Percentiles rank a stretch among this genome's conserved stretches.
phyloP scores from a whole-genome alignment of 495 filamentous ascomycete species.

The Penicillium crystallinum region DNA sequence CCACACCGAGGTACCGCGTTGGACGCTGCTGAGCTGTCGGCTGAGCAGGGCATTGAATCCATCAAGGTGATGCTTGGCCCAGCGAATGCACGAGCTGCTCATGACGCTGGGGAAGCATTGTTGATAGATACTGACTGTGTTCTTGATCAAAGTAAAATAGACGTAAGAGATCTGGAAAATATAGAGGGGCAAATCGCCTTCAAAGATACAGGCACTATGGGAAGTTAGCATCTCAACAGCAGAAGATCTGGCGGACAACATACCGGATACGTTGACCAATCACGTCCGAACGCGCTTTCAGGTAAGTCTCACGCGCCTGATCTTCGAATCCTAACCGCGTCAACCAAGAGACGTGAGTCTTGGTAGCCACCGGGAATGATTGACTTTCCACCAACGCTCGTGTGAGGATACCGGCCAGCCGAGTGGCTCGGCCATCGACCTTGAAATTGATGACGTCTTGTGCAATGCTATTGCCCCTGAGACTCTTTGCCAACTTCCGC shows the following conservation, averaged over 20 bases:
- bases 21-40: constrained; percentile 77
- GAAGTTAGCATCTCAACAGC: constrained; percentile 25
- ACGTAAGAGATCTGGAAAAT: constrained; percentile 95
- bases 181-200: constrained; percentile 85
- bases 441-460: constrained; percentile 86
- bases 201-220: constrained; percentile 81
- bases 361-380: constrained; percentile 64
- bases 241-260: constrained; percentile 19
- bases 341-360: constrained; percentile 74
- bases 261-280: constrained; percentile 80
- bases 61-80: constrained; percentile 90
- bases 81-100: constrained; percentile 90
- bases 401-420: constrained; percentile 67
- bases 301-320: constrained; percentile 78
- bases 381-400: constrained; percentile 69
- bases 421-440: constrained; percentile 77
- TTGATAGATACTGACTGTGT: constrained; percentile 84
- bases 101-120: constrained; percentile 79
- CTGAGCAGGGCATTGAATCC: constrained; percentile 78
- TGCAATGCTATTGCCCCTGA: constrained; percentile 78
- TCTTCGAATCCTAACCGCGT: constrained; percentile 83
- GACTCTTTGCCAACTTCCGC: constrained; percentile 65
- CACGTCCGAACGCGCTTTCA: constrained; percentile 67
- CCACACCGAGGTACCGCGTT: constrained; percentile 64
- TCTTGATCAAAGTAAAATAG: constrained; percentile 89